Base-by-base conservation (phyloP, 805 yeast species). In the Starmerella stellata region DNA sequence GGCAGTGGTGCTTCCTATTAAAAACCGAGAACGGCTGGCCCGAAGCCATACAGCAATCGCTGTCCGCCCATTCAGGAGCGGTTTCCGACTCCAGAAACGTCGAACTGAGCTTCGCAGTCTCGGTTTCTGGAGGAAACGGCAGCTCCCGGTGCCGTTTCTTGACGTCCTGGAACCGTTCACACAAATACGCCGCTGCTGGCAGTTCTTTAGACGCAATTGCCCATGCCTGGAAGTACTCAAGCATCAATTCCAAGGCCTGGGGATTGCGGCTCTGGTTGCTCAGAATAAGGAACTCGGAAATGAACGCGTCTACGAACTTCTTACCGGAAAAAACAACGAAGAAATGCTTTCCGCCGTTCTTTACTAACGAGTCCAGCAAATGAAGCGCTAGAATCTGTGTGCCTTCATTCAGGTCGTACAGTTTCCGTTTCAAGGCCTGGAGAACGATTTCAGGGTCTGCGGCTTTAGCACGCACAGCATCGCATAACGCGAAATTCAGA, bases 61-160 rank as follows among this genome's bases (percentile, higher is more conserved):
- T 78, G 52, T 90, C 98, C 18, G 79, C 75, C 98, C 98, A 90
- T 49, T 83, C 95, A 0, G 98, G 96, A 2, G 98, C 95, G 4
- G 85, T 85, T 44, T 74, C 78, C 2, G 94, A 71, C 51, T 87
- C 95, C 36, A 87, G 71, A 55, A 85, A 72, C 4, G 68, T 63
- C 27, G 64, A 50, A 19, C 61, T 57, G 35, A 68, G 59, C 38
- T 40, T 47, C 18, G 57, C 55, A 15, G 40, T 18, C 3, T 37
- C 38, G 21, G 56, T 52, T n/a, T n/a, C n/a, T 20, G 60, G 61
- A 1, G 93, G 93, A 51, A 85, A 82, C 38, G 65, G 61, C 47
- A 70, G 71, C 7, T 58, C 85, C 41, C 77, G 78, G n/a, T n/a
- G n/a, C 11, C 43, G 40, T 20, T 35, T 34, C 39, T 67, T 63